Base-by-base conservation (phyloP, 129 eudicot species). In the Artemisia argyi region DNA sequence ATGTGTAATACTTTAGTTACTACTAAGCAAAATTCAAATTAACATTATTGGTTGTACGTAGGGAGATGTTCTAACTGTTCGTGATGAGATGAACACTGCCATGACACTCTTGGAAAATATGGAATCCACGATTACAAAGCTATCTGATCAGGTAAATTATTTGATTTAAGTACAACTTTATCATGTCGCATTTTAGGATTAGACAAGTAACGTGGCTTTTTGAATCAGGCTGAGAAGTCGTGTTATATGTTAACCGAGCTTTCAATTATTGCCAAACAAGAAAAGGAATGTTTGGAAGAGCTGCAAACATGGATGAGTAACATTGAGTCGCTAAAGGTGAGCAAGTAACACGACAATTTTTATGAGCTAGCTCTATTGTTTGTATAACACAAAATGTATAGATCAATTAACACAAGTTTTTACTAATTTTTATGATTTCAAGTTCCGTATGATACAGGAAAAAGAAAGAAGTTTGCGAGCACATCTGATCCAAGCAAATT, bases 161-260 rank as follows among this genome's bases (percentile, higher is more conserved):
- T 4, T 9, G 28, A 9, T 30, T 12, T 18, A 16, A 39, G 46
- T 57, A 57, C 20, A 57, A 57, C 3, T 24, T 57, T 7, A 57
- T 57, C 24, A 5, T 2, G 4, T 57, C 7, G 11, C 22, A 51
- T 11, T 30, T 69, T 64, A n/a, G 18, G 7, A 44, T 13, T 24
- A 9, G 19, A 12, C 39, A 15, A 5, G 17, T 54, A 65, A 56
- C 4, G 26, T 55, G 17, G 5, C 0, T 18, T 52, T 39, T 55
- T 62, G 49, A 9, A 71, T 44, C 60, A 89, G 92, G 86, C 68
- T 19, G 92, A 89, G 81, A 80, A 63, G 32, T 65, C 78, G 3
- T 79, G 92, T 73, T 82, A 74, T 61, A 44, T 82, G 69, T 64
- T 84, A 30, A 84, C 83, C 16, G 90, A 89, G 78, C 90, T 89